Base-by-base conservation (phyloP, 352 stramenopile genomes). In the Phytophthora litchii region DNA sequence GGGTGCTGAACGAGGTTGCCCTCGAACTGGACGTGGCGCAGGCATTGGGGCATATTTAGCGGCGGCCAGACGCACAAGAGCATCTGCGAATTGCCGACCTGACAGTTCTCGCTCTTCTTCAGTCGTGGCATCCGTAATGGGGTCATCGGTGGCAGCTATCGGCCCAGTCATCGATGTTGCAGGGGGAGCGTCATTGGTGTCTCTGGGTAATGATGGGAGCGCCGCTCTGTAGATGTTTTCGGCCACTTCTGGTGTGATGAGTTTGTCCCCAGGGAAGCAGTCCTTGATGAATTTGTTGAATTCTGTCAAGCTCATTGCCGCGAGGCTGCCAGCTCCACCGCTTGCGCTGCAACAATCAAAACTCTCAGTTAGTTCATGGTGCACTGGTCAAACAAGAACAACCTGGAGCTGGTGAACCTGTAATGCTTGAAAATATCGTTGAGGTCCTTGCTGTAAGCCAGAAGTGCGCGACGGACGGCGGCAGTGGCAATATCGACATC, bases 391-490 rank as follows among this genome's bases (percentile, higher is more conserved):
- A 43, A 11, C 17, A 32, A 35, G 29, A 41, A 6, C 13, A 35
- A 20, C 5, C 13, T 27, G 23, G 17, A 35, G 5, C n/a, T 23
- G n/a, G 14, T 56, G 13, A 20, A 6, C 78, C 78, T 88, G 60
- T 94, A 94, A 59, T 94, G 79, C 47, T 88, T 89, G 68, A 92
- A 94, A 40, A 92, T 94, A 21, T 91, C 84, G 66, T 80, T 77
- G 20, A 92, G 64, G 47, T 94, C 84, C 44, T 86, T 89, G 73
- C 75, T 86, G 68, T 91, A 89, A 9, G 82, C 49, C 8, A 71
- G 23, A 7, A 94, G 60, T 23, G 77, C 67, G 7, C 69, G 76
- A 6, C 78, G 78, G 27, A 94, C 62, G 4, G 78, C 80, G 37
- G 76, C 78, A 4, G 71, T 78, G 38, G 62, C 60, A 12, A 74